Conservation (phyloP, 139 green algal genomes). For the Chlorella sp. region DNA sequence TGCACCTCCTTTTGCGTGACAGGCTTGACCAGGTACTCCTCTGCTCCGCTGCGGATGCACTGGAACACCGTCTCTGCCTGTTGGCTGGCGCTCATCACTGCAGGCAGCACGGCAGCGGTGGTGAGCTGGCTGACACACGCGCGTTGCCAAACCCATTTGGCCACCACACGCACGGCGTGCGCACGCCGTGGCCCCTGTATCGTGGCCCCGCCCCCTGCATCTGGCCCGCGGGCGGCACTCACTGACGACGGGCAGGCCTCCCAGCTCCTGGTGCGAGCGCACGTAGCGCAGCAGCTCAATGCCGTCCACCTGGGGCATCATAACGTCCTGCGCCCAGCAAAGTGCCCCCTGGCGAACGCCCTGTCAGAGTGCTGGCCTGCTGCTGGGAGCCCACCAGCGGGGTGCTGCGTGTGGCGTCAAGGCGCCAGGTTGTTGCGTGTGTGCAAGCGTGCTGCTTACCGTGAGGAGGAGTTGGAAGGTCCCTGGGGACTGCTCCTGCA, state of each 20-base stretch:
- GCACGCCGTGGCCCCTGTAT: no score
- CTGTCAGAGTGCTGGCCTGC: neutral
- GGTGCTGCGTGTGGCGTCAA: no score
- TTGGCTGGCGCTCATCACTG: slow-evolving; percentile 88
- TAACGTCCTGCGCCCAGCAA: slow-evolving; percentile 61
- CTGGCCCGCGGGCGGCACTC: no score
- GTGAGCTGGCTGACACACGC: no score
- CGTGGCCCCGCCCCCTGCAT: no score
- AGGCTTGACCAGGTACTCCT: slow-evolving; percentile 92
- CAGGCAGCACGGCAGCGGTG: no score
- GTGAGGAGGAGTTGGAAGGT: slow-evolving; percentile 83
- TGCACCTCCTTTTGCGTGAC: slow-evolving; percentile 86
- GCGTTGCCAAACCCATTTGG: no score
- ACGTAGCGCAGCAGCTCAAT: slow-evolving; percentile 75
- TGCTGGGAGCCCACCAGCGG: no score
- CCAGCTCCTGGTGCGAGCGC: slow-evolving; percentile 49
- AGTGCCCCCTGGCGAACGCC: neutral
- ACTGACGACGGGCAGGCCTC: slow-evolving; percentile 81
- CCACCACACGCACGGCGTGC: no score
- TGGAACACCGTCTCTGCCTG: slow-evolving; percentile 71
- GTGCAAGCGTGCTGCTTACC: slow-evolving; percentile 28
- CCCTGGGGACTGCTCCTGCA: slow-evolving; percentile 47
- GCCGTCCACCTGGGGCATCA: slow-evolving; percentile 87
- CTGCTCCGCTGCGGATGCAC: slow-evolving; percentile 73
- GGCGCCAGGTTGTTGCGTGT: neutral